phyloP scores from a whole-genome alignment of 2,329 filamentous ascomycete species.

The Penicillium sp. region DNA sequence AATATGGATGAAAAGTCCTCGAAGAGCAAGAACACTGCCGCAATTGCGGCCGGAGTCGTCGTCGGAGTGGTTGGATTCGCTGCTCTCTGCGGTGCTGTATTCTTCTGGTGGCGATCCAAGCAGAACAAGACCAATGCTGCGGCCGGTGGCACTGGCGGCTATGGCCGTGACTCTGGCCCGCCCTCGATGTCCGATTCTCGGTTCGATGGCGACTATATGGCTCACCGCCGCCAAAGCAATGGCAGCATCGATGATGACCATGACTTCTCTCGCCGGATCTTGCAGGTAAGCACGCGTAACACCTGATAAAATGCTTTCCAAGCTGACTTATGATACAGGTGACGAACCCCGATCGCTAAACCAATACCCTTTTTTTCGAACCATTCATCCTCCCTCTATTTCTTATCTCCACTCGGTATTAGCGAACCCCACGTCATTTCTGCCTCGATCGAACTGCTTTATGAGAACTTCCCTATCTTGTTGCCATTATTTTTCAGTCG shows the following conservation, averaged over 20 bases:
- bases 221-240: constrained; percentile 80
- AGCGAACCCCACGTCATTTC: constrained; percentile 17
- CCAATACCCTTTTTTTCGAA: not conserved
- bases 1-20: constrained; percentile 20
- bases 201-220: constrained; percentile 79
- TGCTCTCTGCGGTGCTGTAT: constrained; percentile 64
- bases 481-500: constrained; percentile 18
- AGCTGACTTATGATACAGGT: constrained; percentile 22
- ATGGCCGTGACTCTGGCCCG: constrained; percentile 62
- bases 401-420: constrained; percentile 13
- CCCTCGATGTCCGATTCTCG: constrained; percentile 77
- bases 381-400: constrained; percentile 2
- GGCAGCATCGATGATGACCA: constrained; percentile 96
- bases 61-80: constrained; percentile 72
- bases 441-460: constrained; percentile 15
- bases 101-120: constrained; percentile 73
- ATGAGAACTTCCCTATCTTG: constrained; percentile 12
- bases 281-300: constrained; percentile 65
- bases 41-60: constrained; percentile 83
- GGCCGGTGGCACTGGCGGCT: constrained; percentile 74
- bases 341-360: constrained; percentile 35
- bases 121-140: constrained; percentile 79
- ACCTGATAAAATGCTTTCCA: not conserved
- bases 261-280: constrained; percentile 92
- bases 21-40: constrained; percentile 66